A percentile compares a stretch with the other conserved stretches of the same genome.
Evolutionary conservation across 139 green algal genomes (phyloP).

Genomic region (Pedinophyceae sp.): DNA sequence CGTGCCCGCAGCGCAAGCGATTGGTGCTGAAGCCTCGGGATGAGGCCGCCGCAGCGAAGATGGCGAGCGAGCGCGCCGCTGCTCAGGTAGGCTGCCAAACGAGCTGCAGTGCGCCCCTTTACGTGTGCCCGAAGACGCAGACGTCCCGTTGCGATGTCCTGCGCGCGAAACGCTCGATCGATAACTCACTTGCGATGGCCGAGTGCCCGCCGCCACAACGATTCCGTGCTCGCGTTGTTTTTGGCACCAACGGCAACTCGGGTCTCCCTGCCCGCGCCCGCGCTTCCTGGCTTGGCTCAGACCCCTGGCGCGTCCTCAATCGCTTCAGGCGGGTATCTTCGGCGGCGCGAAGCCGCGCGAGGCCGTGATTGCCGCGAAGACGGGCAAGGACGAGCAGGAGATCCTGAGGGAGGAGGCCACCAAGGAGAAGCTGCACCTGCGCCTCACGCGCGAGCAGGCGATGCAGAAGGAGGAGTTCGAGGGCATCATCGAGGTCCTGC

Average conservation of each 20-base stretch:
- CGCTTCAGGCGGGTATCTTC: conserved; percentile 23
- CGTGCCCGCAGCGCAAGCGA: too few relatives aligned
- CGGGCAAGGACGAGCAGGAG: conserved; percentile 52
- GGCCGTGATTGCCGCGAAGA: conserved; percentile 29
- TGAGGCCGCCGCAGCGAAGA: conserved; percentile 16
- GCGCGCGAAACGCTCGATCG: too few relatives aligned
- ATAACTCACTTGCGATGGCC: too few relatives aligned
- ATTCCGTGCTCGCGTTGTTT: too few relatives aligned
- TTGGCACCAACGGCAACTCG: too few relatives aligned
- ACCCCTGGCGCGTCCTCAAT: too few relatives aligned
- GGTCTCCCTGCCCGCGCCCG: too few relatives aligned
- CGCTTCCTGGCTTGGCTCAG: too few relatives aligned
- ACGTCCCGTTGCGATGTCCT: too few relatives aligned
- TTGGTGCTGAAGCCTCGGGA: conserved; percentile 40
- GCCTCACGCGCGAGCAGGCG: neutral
- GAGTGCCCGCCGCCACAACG: too few relatives aligned
- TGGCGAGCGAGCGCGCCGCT: conserved; percentile 5
- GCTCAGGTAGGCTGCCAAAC: neutral
- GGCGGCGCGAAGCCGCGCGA: conserved; percentile 55
- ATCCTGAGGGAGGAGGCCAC: conserved; percentile 46
- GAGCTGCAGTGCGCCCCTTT: too few relatives aligned
- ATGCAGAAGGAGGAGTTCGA: neutral
- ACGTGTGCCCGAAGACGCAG: too few relatives aligned
- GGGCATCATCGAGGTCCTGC: neutral
- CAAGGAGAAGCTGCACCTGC: conserved; percentile 43